Evolutionary conservation across 768 basidiomycete genomes (phyloP), one percentile per base, ranked within the genome.

Genomic region (Antrodiella citrinella): DNA sequence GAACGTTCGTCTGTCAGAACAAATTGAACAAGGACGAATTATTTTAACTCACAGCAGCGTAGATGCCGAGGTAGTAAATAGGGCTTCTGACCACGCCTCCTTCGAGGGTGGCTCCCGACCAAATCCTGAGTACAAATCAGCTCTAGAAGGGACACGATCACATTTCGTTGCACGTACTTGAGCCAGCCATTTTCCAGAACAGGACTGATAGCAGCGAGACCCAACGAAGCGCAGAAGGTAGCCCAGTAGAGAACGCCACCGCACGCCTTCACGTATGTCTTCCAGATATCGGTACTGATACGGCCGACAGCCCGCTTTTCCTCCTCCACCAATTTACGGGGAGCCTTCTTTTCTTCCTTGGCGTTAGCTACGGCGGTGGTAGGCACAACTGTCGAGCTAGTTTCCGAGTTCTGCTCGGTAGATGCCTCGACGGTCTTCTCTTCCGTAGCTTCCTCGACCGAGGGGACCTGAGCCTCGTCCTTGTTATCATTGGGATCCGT

Each of bases 291-390:
- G 52, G 64, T 65, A 38, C 67, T 65, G 50, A 80, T 75, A 24
- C 72, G 60, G 1, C 78, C 78, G 12, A 69, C 70, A 3, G 74
- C 75, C 10, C 77, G 66, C 54, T 70, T 68, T 56, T 79, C 77
- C 47, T 79, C 78, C 53, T 95, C 91, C 4, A 94, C 70, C 43
- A 94, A 74, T 62, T 93, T 94, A 30, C 90, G 74, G 0, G 91
- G 86, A 1, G 73, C 60, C 59, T 81, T 86, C 62, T 74, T 78
- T 51, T 66, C 62, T 9, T 62, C 52, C 20, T 58, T 56, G 18
- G 51, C 24, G 1, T 70, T 67, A 18, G 67, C 65, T 12, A 48
- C 47, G 30, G 53, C 30, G 4, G 55, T 60, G 10, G 59, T 59
- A 26, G 69, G 59, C 12, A 70, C 55, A n/a, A 67, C 75, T 10